Evolutionary conservation across 2,329 filamentous ascomycete genomes (phyloP).

Genomic region (Hirsutella rhossiliensis): DNA sequence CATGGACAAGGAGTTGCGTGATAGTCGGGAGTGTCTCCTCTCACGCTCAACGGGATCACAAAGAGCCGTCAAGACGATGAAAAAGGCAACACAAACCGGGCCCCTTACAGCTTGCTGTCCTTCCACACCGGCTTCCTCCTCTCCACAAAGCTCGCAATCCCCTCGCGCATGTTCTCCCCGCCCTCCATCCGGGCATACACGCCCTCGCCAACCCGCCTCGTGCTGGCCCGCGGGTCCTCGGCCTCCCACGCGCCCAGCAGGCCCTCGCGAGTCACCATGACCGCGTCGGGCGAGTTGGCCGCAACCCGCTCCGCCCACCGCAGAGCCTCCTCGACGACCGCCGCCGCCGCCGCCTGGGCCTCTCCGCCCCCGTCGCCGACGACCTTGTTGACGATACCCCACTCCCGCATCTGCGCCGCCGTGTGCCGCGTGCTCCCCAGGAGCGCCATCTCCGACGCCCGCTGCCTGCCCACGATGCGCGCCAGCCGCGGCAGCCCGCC

Average conservation of each 20-base stretch:
- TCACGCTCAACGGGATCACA: no score
- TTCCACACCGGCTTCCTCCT: slow-evolving; percentile 59
- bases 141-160: slow-evolving; percentile 64
- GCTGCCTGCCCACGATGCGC: slow-evolving; percentile 52
- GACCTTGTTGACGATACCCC: slow-evolving; percentile 61
- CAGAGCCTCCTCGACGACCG: slow-evolving; percentile 46
- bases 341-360: slow-evolving; percentile 11
- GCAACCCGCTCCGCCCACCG: slow-evolving; percentile 49
- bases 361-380: slow-evolving; percentile 26
- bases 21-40: no score
- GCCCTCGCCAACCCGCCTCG: slow-evolving; percentile 40
- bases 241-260: slow-evolving; percentile 63
- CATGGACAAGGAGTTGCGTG: no score
- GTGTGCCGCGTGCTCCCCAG: slow-evolving; percentile 49
- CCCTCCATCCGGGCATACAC: slow-evolving; percentile 48
- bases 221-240: slow-evolving; percentile 51
- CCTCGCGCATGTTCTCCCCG: slow-evolving; percentile 65
- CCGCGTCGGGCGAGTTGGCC: slow-evolving; percentile 59
- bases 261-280: slow-evolving; percentile 63
- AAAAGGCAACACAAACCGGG: no score
- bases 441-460: slow-evolving; percentile 61
- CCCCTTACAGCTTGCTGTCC: slow-evolving; percentile 42
- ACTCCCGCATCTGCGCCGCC: slow-evolving; percentile 46
- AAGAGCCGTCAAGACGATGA: no score
- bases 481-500: slow-evolving; percentile 58